These are phyloP conservation scores for Teunomyces funiuensis DNA, from an alignment of 805 yeast genomes.

Conservation along the genomic window DNA sequence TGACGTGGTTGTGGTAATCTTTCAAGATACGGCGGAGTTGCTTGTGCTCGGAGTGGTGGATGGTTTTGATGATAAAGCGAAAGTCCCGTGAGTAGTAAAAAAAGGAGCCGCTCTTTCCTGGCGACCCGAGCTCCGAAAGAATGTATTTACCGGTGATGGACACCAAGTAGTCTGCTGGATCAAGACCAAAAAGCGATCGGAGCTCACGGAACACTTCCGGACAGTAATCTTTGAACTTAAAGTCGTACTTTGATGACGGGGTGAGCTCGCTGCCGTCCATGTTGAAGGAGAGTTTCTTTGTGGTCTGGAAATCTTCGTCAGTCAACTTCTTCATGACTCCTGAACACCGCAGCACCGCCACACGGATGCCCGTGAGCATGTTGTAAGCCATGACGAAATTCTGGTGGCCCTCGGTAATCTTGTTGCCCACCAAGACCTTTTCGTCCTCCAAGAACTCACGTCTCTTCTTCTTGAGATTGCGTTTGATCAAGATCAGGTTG, in stretches of 20 bases:
- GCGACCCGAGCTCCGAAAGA: slow-evolving; percentile 87
- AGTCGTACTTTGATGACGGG: slow-evolving; percentile 92
- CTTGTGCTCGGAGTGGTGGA: slow-evolving; percentile 88
- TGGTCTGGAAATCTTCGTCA: slow-evolving; percentile 66
- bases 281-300: slow-evolving; percentile 83
- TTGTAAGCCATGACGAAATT: slow-evolving; percentile 93
- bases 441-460: slow-evolving; percentile 49
- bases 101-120: slow-evolving; percentile 96
- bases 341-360: slow-evolving; percentile 89
- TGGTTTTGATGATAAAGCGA: slow-evolving; percentile 91
- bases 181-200: slow-evolving; percentile 76
- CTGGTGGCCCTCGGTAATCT: slow-evolving; percentile 88
- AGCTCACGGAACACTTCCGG: slow-evolving; percentile 93
- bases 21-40: slow-evolving; percentile 72
- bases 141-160: slow-evolving; percentile 92
- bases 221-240: slow-evolving; percentile 93
- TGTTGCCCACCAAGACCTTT: slow-evolving; percentile 69
- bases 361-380: slow-evolving; percentile 95
- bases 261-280: slow-evolving; percentile 83
- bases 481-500: slow-evolving; percentile 44
- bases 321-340: slow-evolving; percentile 75
- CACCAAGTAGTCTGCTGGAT: slow-evolving; percentile 92
- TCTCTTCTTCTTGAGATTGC: slow-evolving; percentile 42
- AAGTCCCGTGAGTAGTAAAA: slow-evolving; percentile 94
- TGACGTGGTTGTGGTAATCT: slow-evolving; percentile 79